Base-by-base conservation (phyloP, 2,329 filamentous ascomycete species). In the Calonectria multiphialidica region DNA sequence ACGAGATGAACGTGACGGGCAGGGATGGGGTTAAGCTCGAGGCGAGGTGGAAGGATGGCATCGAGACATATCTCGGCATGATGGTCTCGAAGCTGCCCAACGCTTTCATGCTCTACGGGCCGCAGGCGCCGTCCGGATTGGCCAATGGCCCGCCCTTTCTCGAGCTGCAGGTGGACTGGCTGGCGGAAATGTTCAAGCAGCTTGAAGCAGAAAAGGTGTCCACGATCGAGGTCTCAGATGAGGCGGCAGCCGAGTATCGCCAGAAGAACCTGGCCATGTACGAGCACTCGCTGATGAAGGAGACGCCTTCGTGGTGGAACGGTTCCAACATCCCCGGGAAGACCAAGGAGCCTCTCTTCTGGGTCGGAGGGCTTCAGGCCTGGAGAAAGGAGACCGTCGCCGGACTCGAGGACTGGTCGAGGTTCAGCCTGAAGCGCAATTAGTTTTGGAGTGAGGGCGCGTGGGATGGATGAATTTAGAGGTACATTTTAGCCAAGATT, bases 41-140 rank as follows among this genome's bases (percentile, higher is more conserved):
- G 25, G 53, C 75, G 2, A 71, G 64, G 44, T 79, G 75, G 75
- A 47, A 53, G 23, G 40, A 66, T 8, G 75, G 75, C 16, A 69
- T 79, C 23, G 18, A 55, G 49, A 79, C 76, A 5, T 73, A 75
- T 28, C 66, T 79, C 9, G 76, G 77, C 28, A 77, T 79, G 71
- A 76, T 78, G 77, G 40, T 72, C 1, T 64, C 75, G 1, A 74
- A 68, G 5, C 55, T 68, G 16, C 78, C 78, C 1, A 79, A 77
- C 8, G 73, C 73, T 18, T 79, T 79, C 30, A 50, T 80, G 47
- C 28, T 80, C 10, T 79, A 80, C 35, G 78, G 78, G 1, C 70
- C 78, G 2, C 78, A 79, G 15, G 44, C 61, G 5, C 61, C 44
- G 10, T 45, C 61, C 8, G 44, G 37, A 2, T 21, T 64, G n/a